Conservation (phyloP, 371 early-diverging fungal genomes). For the Circinella umbellata region DNA sequence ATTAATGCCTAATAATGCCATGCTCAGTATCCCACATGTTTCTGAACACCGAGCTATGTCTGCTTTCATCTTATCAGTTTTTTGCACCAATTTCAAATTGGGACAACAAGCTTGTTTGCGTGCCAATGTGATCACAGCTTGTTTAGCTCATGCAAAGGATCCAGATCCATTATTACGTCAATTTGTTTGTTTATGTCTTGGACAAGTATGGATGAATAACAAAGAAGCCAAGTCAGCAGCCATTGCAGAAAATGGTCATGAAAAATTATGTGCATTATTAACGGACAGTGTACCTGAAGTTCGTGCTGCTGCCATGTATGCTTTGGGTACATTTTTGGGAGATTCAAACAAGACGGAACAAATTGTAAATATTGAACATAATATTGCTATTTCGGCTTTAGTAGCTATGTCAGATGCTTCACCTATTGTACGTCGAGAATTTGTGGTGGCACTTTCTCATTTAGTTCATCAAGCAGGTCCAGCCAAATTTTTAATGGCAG, state of each 20-base stretch:
- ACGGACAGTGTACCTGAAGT: constrained; percentile 84
- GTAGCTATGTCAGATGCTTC: constrained; percentile 77
- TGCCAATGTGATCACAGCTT: constrained; percentile 68
- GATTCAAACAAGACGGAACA: constrained; percentile 74
- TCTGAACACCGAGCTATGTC: constrained; percentile 93
- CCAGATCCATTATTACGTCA: constrained; percentile 80
- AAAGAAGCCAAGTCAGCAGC: constrained; percentile 77
- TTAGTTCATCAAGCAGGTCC: constrained; percentile 66
- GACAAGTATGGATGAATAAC: constrained; percentile 84
- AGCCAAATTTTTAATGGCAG: constrained; percentile 66
- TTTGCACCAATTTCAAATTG: constrained; percentile 79
- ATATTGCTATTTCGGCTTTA: constrained; percentile 68
- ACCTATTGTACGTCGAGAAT: constrained; percentile 82
- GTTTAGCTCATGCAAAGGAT: constrained; percentile 75
- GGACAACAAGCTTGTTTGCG: constrained; percentile 89
- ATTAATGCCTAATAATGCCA: constrained; percentile 73
- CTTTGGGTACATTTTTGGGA: constrained; percentile 80
- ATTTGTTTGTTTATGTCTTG: constrained; percentile 89
- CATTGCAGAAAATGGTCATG: constrained; percentile 73
- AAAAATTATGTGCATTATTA: constrained; percentile 64
- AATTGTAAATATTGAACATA: constrained; percentile 71
- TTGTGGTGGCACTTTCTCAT: constrained; percentile 73
- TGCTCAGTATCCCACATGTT: constrained; percentile 68
- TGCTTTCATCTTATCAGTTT: constrained; percentile 88
- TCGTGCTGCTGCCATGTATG: constrained; percentile 83